These are phyloP conservation scores for Panicum virgatum DNA, from an alignment of 202 grass and related monocot species.

Conservation along the genomic window DNA sequence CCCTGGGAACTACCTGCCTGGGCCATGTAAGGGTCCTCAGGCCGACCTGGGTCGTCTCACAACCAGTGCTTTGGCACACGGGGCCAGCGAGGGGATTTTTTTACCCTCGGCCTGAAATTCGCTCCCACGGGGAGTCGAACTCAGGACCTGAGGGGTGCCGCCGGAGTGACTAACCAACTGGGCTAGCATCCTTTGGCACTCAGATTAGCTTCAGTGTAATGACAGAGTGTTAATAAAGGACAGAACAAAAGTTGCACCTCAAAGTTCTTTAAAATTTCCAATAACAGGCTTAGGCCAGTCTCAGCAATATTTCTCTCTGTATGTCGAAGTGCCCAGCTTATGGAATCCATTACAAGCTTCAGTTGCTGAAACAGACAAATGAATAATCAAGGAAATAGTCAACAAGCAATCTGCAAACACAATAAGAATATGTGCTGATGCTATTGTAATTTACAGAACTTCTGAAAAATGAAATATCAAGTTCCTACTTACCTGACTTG, in stretches of 20 bases:
- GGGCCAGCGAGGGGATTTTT: too few species aligned
- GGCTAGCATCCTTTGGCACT: too few species aligned
- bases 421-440: background rate
- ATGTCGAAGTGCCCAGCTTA: slow-evolving; percentile 68
- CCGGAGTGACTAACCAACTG: too few species aligned
- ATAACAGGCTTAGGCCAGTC: slow-evolving; percentile 60
- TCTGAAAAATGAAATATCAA: slow-evolving; percentile 19
- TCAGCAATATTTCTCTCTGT: slow-evolving; percentile 79
- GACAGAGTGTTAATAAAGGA: background rate
- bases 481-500: slow-evolving; percentile 52
- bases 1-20: too few species aligned
- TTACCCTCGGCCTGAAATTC: too few species aligned
- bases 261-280: slow-evolving; percentile 69
- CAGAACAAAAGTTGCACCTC: slow-evolving; percentile 43
- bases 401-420: too few species aligned
- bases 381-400: slow-evolving; percentile 8
- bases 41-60: too few species aligned
- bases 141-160: too few species aligned
- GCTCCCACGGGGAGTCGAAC: too few species aligned
- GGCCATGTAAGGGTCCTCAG: too few species aligned
- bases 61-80: too few species aligned
- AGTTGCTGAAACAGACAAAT: slow-evolving; percentile 50
- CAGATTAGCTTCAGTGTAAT: background rate
- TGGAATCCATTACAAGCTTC: slow-evolving; percentile 73
- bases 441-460: background rate